These are phyloP conservation scores for Lichenothelia convexa DNA, from an alignment of 495 filamentous ascomycete species.

Conservation along the genomic window DNA sequence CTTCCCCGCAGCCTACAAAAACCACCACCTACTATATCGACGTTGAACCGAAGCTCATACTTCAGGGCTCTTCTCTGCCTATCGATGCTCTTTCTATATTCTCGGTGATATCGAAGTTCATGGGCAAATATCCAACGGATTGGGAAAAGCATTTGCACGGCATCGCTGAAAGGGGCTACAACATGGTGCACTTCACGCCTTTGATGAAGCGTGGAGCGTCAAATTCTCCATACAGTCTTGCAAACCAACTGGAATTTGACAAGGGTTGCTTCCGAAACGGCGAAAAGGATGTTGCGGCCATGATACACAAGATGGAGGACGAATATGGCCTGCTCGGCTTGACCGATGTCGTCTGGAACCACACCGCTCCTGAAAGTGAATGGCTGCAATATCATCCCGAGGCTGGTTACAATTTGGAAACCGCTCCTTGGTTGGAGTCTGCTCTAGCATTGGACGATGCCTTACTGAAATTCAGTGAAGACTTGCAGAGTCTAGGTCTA, in stretches of 20 bases:
- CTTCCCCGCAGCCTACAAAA: constrained; percentile 35
- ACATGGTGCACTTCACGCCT: constrained; percentile 97
- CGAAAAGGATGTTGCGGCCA: constrained; percentile 58
- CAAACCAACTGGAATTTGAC: constrained; percentile 80
- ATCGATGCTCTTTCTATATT: constrained; percentile 77
- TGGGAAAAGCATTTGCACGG: constrained; percentile 82
- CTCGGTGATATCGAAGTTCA: constrained; percentile 94
- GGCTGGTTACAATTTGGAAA: constrained; percentile 83
- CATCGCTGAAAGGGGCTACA: constrained; percentile 79
- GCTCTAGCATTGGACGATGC: constrained; percentile 76
- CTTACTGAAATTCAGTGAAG: constrained; percentile 55
- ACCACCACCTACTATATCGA: constrained; percentile 79
- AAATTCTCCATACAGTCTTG: constrained; percentile 94
- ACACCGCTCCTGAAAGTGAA: constrained; percentile 86
- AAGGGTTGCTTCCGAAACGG: constrained; percentile 65
- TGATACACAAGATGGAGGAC: constrained; percentile 68
- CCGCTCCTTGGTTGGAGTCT: constrained; percentile 81
- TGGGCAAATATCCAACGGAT: constrained; percentile 73
- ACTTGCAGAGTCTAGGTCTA: constrained; percentile 47
- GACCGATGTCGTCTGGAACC: constrained; percentile 97
- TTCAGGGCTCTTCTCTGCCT: constrained; percentile 51
- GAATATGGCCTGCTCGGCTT: constrained; percentile 70
- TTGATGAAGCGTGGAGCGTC: constrained; percentile 74
- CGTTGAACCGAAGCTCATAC: constrained; percentile 63
- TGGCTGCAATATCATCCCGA: constrained; percentile 94